Evolutionary conservation across 108 stramenopile species (phyloP).

Genomic region (Stephanodiscus triporus): DNA sequence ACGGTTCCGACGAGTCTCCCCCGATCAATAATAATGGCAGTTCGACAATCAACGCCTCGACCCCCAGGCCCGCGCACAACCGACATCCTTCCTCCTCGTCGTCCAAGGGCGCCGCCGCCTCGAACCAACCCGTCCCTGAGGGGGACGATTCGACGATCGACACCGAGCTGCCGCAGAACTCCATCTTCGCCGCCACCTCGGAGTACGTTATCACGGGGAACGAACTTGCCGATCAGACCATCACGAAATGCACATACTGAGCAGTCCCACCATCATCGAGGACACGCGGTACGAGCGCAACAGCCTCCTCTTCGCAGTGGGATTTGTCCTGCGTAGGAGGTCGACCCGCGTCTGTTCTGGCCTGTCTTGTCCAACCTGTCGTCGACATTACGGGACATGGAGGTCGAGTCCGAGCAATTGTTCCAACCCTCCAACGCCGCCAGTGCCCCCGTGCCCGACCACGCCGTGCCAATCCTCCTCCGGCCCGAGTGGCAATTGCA

Average conservation of each 20-base stretch:
- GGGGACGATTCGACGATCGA: conserved; percentile 43
- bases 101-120: conserved; percentile 24
- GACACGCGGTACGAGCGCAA: conserved; percentile 79
- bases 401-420: conserved; percentile 75
- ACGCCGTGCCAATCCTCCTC: conserved; percentile 81
- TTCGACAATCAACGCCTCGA: conserved; percentile 3
- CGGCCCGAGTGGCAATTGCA: conserved; percentile 74
- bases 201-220: conserved; percentile 90
- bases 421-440: conserved; percentile 71
- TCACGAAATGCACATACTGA: conserved; percentile 79
- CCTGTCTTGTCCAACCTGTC: conserved; percentile 75
- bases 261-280: conserved; percentile 70
- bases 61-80: conserved; percentile 11
- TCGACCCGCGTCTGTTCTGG: conserved; percentile 75
- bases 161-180: conserved; percentile 41
- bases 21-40: background rate
- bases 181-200: conserved; percentile 78
- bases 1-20: background rate
- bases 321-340: conserved; percentile 71
- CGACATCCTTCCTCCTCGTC: conserved; percentile 31
- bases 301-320: conserved; percentile 77
- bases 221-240: conserved; percentile 76
- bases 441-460: conserved; percentile 68
- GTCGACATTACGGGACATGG: conserved; percentile 69
- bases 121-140: background rate